phyloP scores from a whole-genome alignment of 2,329 filamentous ascomycete genomes.

The Coniochaeta sp. region DNA sequence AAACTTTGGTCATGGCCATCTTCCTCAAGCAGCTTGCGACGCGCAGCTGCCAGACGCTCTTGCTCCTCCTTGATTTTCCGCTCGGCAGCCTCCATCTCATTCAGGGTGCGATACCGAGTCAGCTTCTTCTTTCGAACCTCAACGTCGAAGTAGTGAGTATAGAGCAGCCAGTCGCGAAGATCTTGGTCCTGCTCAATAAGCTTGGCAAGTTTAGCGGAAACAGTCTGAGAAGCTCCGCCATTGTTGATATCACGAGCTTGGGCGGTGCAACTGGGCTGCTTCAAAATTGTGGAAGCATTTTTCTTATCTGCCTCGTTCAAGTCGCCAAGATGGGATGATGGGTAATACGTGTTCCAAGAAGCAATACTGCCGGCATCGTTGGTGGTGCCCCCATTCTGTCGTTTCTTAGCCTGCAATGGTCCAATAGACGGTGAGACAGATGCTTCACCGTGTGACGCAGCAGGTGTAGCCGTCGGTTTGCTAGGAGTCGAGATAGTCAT shows the following conservation, averaged over 20 bases:
- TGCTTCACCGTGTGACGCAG: neutral
- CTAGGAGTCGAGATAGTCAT: neutral
- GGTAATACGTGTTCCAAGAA: neutral
- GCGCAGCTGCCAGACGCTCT: conserved; percentile 4
- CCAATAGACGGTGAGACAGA: neutral
- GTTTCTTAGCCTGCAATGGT: neutral
- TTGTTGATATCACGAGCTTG: neutral
- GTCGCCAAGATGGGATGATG: neutral
- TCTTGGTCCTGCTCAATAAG: conserved; percentile 11
- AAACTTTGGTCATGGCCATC: conserved; percentile 13
- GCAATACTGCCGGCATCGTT: neutral
- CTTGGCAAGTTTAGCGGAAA: conserved; percentile 4
- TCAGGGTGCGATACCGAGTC: conserved; percentile 12
- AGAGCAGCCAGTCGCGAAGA: conserved; percentile 14
- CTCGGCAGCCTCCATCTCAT: conserved; percentile 12
- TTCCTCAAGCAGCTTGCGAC: conserved; percentile 13
- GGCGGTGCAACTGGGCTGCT: neutral
- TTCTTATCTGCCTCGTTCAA: neutral
- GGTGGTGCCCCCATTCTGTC: neutral
- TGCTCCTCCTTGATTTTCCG: conserved; percentile 13
- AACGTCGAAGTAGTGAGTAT: conserved; percentile 14
- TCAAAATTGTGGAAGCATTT: neutral
- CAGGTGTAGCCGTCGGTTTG: neutral
- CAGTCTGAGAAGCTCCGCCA: neutral
- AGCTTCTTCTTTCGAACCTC: conserved; percentile 13